These are phyloP conservation scores for Lotus japonicus DNA, from an alignment of 306 rosid genomes.

Conservation along the genomic window DNA sequence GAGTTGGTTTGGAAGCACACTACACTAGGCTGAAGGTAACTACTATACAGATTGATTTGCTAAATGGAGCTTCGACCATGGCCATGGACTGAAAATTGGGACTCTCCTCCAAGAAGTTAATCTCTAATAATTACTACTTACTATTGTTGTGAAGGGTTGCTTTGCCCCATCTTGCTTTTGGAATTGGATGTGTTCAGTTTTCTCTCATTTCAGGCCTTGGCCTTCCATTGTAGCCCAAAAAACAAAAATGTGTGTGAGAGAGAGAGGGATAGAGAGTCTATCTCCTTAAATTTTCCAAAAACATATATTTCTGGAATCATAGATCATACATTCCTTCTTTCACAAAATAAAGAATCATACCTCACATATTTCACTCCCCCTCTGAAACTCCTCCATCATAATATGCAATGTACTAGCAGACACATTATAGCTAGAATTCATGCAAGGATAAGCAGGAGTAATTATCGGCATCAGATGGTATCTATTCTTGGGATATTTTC, in stretches of 20 bases:
- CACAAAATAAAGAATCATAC: conserved; percentile 28
- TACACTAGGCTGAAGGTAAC: not conserved
- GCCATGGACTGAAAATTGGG: not conserved
- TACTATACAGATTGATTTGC: not conserved
- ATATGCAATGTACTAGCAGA: conserved; percentile 72
- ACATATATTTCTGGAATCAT: not conserved
- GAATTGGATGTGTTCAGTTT: not conserved
- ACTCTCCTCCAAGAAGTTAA: not conserved
- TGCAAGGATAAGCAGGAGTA: conserved; percentile 91
- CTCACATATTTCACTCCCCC: conserved; percentile 87
- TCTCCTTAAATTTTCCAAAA: not conserved
- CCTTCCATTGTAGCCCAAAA: not conserved
- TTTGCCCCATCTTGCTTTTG: not conserved
- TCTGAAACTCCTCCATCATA: conserved; percentile 72
- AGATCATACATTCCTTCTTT: conserved; percentile 50
- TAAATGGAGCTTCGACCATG: not conserved
- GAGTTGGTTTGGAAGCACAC: not conserved
- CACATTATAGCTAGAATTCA: conserved; percentile 98
- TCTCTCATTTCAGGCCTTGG: not conserved
- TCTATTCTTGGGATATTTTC: conserved; percentile 72
- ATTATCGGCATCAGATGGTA: conserved; percentile 89
- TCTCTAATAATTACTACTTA: not conserved
- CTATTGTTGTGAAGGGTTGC: not conserved
- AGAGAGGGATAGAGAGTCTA: not conserved
- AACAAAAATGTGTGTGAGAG: not conserved